phyloP scores from a whole-genome alignment of 83 land plant species.

The Picea mariana region DNA sequence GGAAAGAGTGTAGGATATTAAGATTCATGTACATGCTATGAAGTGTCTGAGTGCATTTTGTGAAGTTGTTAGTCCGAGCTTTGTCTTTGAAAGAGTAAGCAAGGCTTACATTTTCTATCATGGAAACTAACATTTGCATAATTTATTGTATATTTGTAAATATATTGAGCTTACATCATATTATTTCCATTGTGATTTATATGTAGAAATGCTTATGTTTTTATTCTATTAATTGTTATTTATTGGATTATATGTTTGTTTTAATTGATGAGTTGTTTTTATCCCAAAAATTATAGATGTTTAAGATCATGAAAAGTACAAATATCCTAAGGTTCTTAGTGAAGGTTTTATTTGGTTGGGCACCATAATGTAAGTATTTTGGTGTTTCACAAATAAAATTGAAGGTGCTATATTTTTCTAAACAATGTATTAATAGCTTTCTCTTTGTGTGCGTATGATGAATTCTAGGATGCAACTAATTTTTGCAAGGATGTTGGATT shows the following conservation, averaged over 20 bases:
- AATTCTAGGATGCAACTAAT: too few species aligned
- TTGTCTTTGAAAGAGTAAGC: conserved; percentile 91
- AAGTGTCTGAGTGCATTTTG: conserved; percentile 97
- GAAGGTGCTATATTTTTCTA: conserved; percentile 47
- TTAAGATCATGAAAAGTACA: conserved; percentile 95
- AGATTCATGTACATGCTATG: conserved; percentile 84
- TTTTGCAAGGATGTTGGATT: too few species aligned
- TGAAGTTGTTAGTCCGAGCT: conserved; percentile 96
- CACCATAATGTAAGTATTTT: conserved; percentile 92
- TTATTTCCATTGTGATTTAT: too few species aligned
- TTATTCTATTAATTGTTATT: conserved; percentile 2
- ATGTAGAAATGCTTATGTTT: too few species aligned
- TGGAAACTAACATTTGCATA: not conserved
- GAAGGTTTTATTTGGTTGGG: conserved; percentile 97
- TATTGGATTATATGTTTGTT: too few species aligned
- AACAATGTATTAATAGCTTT: too few species aligned
- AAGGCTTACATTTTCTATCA: not conserved
- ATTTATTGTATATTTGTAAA: not conserved
- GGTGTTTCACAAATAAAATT: conserved; percentile 81
- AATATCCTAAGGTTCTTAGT: conserved; percentile 96
- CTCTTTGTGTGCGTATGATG: too few species aligned
- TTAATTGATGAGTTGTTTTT: too few species aligned
- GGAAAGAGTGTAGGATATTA: too few species aligned
- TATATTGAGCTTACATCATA: too few species aligned
- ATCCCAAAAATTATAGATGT: conserved; percentile 49